A percentile compares a stretch with the other conserved stretches of the same genome.
These are phyloP conservation scores for Chamaecyparis obtusa DNA, from an alignment of 75 land plant species.

Conservation along the genomic window DNA sequence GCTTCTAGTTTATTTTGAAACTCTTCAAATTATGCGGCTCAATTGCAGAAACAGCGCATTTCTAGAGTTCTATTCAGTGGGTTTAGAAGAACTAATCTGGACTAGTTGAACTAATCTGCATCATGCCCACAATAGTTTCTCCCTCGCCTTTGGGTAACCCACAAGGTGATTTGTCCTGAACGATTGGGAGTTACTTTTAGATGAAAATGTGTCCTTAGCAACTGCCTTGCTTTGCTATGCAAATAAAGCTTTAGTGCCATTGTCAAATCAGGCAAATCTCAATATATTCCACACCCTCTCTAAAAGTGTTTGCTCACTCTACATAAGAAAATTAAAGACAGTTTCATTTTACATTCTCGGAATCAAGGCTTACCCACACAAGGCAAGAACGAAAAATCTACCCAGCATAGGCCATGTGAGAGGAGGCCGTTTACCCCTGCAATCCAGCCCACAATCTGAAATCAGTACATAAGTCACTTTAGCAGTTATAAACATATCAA, in stretches of 20 bases:
- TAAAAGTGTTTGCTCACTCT: not conserved
- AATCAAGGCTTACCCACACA: slow-evolving; percentile 21
- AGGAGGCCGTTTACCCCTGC: slow-evolving; percentile 29
- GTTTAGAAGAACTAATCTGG: too few species aligned
- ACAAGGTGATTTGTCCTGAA: not conserved
- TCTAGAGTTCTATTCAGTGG: too few species aligned
- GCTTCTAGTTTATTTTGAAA: too few species aligned
- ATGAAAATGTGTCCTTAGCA: not conserved
- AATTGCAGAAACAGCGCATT: too few species aligned
- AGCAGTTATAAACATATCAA: not conserved
- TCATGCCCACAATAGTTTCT: not conserved
- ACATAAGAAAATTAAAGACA: not conserved
- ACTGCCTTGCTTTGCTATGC: not conserved
- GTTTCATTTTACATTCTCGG: not conserved
- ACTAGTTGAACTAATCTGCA: too few species aligned
- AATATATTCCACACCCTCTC: not conserved
- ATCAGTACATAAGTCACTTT: not conserved
- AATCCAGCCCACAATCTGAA: slow-evolving; percentile 2
- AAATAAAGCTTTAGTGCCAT: not conserved
- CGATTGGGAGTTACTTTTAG: not conserved
- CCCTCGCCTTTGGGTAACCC: not conserved
- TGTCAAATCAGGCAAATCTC: not conserved
- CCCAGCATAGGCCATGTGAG: slow-evolving; percentile 27
- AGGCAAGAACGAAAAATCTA: slow-evolving; percentile 32
- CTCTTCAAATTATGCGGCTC: too few species aligned